Evolutionary conservation across 345 rosid species (phyloP).

Genomic region (Triadica sebifera): DNA sequence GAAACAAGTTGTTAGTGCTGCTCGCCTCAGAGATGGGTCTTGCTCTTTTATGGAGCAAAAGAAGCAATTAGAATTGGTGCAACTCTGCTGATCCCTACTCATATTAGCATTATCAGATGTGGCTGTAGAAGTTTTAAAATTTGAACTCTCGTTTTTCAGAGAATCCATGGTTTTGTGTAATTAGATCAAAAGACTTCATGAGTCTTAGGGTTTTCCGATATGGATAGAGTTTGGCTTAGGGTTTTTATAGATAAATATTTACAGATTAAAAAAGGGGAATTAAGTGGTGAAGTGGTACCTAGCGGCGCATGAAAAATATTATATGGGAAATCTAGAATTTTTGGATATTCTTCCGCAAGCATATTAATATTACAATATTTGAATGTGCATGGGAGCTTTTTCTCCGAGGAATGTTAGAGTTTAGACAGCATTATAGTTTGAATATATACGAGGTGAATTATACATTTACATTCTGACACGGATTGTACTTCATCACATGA

Average conservation of each 20-base stretch:
- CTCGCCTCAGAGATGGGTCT: conserved; percentile 42
- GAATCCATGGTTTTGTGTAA: conserved; percentile 31
- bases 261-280: conserved; percentile 20
- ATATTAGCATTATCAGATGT: conserved; percentile 3
- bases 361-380: conserved; percentile 11
- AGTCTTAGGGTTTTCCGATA: conserved; percentile 19
- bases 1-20: conserved; percentile 49
- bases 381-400: conserved; percentile 14
- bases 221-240: conserved; percentile 19
- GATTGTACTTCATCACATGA: conserved; percentile 26
- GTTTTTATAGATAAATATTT: conserved; percentile 17
- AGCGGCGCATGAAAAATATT: conserved; percentile 33
- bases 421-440: conserved; percentile 6
- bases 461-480: conserved; percentile 28
- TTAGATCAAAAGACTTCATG: not conserved
- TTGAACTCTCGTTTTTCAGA: conserved; percentile 30
- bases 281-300: conserved; percentile 39
- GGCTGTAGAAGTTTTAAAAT: conserved; percentile 15
- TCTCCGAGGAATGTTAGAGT: conserved; percentile 9
- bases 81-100: conserved; percentile 26
- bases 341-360: conserved; percentile 13
- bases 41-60: conserved; percentile 59
- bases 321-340: conserved; percentile 11
- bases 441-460: conserved; percentile 8
- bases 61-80: conserved; percentile 35